These are phyloP conservation scores for Entophlyctis luteolus DNA, from an alignment of 192 early-diverging fungal genomes.

Conservation along the genomic window DNA sequence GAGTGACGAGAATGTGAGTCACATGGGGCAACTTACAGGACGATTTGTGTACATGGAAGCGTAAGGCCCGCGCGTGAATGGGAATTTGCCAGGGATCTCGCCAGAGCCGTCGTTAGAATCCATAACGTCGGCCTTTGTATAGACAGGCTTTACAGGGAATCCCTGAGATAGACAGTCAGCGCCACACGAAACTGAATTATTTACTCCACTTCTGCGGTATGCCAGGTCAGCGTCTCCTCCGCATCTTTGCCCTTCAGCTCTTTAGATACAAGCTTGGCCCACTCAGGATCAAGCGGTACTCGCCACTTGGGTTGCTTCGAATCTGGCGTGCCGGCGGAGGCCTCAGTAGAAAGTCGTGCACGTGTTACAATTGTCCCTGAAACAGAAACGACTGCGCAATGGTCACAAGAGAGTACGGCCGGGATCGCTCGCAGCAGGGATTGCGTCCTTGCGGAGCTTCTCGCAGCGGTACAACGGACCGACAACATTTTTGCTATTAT, in stretches of 20 bases:
- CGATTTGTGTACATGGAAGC: constrained; percentile 22
- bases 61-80: constrained; percentile 71
- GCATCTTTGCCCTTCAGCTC: constrained; percentile 87
- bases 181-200: too few relatives aligned
- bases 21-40: constrained; percentile 41
- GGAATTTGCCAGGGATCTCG: constrained; percentile 80
- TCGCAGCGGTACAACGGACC: too few relatives aligned
- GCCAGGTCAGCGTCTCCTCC: constrained; percentile 66
- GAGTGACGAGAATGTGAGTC: neutral
- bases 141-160: constrained; percentile 80
- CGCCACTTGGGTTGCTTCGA: constrained; percentile 4
- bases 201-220: constrained; percentile 64
- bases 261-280: constrained; percentile 70
- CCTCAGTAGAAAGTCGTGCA: too few relatives aligned
- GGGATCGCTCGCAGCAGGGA: too few relatives aligned
- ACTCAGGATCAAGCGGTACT: constrained; percentile 67
- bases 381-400: too few relatives aligned
- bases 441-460: too few relatives aligned
- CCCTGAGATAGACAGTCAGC: too few relatives aligned
- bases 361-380: too few relatives aligned
- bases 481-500: too few relatives aligned
- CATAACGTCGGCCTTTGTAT: constrained; percentile 68
- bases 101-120: constrained; percentile 35
- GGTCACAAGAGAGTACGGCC: too few relatives aligned
- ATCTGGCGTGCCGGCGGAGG: too few relatives aligned